Evolutionary conservation across 202 grass and related monocot genomes (phyloP), one percentile per base, ranked within the genome.

Genomic region (Panicum hallii): DNA sequence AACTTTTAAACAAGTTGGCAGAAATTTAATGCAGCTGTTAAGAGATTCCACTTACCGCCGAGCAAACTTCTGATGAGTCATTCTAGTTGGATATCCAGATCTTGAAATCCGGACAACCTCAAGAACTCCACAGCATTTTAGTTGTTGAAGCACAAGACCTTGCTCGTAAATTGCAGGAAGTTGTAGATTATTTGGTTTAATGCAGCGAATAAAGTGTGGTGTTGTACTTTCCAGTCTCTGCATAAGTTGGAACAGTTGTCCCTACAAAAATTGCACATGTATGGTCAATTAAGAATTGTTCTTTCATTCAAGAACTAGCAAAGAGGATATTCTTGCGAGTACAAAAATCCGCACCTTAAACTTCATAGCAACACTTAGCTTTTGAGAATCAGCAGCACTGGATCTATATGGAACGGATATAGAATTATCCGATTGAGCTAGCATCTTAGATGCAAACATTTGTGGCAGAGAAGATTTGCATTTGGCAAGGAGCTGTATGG

Each of bases 71-170:
- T 95, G 93, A 76, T 95, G 96, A 80, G 96, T 95, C 90, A 95
- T 99, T 90, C 93, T 90, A 58, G 93, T 99, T 63, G 96, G 96
- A 84, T 99, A 99, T 9, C 96, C 96, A 82, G 96, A 99, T 89
- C 91, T 92, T 75, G 96, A 99, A 85, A 99, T 99, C 7, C 96
- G 93, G 17, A 99, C 96, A 74, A 99, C 96, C 89, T 99, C 96
- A 78, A 99, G 93, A 88, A 99, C 96, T 17, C 96, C 96, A 82
- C 96, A 99, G 42, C 96, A 99, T 79, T 89, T 95, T 32, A 99
- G 91, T 75, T 99, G 96, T 72, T 93, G 93, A 70, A 99, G 89
- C 66, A 99, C 89, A 79, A 99, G 88, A 66, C 84, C 91, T 94
- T 99, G 96, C 77, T 90, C 91, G 11, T 94, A 99, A 85, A 75